Percentiles rank a stretch among this genome's conserved stretches.
Evolutionary conservation across 208 protist genomes (phyloP).

Genomic region (Trypanosoma cruzi): DNA sequence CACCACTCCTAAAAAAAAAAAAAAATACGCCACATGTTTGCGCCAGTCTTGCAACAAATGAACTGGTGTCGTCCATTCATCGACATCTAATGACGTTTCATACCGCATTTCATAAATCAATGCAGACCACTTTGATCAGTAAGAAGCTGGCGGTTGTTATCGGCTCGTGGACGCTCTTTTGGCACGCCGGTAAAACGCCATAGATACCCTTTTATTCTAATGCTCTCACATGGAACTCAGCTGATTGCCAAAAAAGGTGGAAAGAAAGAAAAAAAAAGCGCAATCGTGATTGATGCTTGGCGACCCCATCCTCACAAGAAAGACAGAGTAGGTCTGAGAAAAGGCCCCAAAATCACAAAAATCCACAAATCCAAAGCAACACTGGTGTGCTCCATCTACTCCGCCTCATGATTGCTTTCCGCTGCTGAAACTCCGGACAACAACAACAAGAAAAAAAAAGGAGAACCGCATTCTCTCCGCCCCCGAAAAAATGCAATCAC

Average conservation of each 20-base stretch:
- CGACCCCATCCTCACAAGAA: neutral
- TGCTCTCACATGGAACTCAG: too few relatives aligned
- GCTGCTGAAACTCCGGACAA: neutral
- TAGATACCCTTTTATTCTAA: neutral
- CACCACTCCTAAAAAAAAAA: too few relatives aligned
- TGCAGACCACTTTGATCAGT: neutral
- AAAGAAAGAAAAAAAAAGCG: neutral
- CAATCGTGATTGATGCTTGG: neutral
- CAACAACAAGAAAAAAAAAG: neutral
- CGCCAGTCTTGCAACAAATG: neutral
- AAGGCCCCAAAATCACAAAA: neutral
- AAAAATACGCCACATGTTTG: slow-evolving; percentile 5
- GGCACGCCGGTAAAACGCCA: neutral
- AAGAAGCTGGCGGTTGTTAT: neutral
- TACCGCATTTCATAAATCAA: slow-evolving; percentile 10
- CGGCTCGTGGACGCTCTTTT: neutral
- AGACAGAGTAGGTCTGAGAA: neutral
- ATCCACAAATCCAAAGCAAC: neutral
- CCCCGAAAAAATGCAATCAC: neutral
- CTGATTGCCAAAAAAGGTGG: neutral
- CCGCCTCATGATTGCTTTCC: neutral
- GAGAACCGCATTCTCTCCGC: neutral
- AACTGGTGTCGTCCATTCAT: neutral
- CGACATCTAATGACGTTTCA: neutral
- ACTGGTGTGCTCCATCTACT: neutral